A percentile compares a stretch with the other conserved stretches of the same genome.
phyloP scores from a whole-genome alignment of 495 filamentous ascomycete genomes.

The Saxispiralis lemnorum region DNA sequence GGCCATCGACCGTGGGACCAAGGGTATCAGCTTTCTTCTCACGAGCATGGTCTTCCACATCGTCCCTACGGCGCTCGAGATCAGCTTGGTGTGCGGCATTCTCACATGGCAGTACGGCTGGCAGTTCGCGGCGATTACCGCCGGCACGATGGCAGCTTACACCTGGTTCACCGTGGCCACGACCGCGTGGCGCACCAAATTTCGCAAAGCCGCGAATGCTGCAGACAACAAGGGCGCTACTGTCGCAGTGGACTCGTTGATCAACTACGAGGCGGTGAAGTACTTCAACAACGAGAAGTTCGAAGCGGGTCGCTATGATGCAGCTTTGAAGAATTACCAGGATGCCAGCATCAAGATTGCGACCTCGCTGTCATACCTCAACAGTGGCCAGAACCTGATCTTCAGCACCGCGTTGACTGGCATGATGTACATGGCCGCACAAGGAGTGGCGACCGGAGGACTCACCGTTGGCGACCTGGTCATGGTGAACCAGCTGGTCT shows the following conservation, averaged over 20 bases:
- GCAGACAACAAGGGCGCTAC: constrained; percentile 92
- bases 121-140: constrained; percentile 82
- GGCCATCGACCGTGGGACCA: constrained; percentile 91
- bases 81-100: constrained; percentile 86
- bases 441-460: constrained; percentile 63
- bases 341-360: constrained; percentile 90
- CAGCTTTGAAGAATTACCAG: constrained; percentile 71
- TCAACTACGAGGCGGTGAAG: constrained; percentile 98
- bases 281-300: constrained; percentile 98
- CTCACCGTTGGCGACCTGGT: constrained; percentile 93
- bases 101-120: constrained; percentile 86
- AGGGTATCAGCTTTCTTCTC: constrained; percentile 90
- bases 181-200: constrained; percentile 92
- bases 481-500: constrained; percentile 97
- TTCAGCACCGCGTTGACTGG: constrained; percentile 83
- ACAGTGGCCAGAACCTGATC: constrained; percentile 96
- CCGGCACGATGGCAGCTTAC: constrained; percentile 79
- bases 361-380: constrained; percentile 79
- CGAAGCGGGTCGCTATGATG: constrained; percentile 79
- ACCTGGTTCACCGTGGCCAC: constrained; percentile 88
- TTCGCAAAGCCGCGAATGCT: constrained; percentile 82
- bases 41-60: constrained; percentile 98
- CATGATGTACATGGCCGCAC: constrained; percentile 96
- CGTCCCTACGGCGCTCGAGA: constrained; percentile 82
- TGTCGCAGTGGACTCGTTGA: constrained; percentile 85